Base-by-base conservation (phyloP, 169 alveolate genomes). In the Plasmodium vivax region DNA sequence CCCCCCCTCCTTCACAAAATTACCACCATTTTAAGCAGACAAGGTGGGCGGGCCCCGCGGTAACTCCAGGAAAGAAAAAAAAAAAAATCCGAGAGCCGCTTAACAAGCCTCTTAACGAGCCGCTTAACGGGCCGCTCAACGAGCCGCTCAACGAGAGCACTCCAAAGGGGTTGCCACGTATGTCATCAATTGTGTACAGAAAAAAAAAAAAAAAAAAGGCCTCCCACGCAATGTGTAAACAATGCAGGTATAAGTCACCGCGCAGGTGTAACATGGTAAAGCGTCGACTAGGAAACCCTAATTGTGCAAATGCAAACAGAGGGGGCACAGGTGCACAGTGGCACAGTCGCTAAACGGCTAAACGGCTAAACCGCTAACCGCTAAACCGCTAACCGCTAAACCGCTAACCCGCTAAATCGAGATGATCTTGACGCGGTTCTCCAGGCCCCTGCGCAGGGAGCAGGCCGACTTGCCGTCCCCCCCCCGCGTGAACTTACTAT, bases 371-470 rank as follows among this genome's bases (percentile, higher is more conserved):
- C 27, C 27, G 27, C 27, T 23, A 23, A 23, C 27, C 27, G 27
- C 27, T 23, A 23, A 23, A 23, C 27, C 27, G 27, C 27, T 23
- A 23, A 23, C 27, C 27, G 27, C 27, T 23, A 23, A 23, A 23
- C 27, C 27, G 27, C 27, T 1, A 23, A 77, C 30, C 34, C 68
- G 10, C 77, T 73, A 84, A 41, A 84, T 36, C 6, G 92, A 84
- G n/a, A 84, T 84, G 51, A 84, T 84, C 45, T 75, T 47, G 19
- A 85, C 81, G 14, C 45, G 56, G 47, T 43, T 30, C 27, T 73
- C 58, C 34, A 56, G 47, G 16, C 38, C 54, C 41, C 6, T 85
- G 27, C 41, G 32, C 16, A 58, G 12, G n/a, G 16, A n/a, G 14
- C 38, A 58, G 14, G 58, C 4, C 10, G 54, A 14, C 58, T 75